A percentile compares a stretch with the other conserved stretches of the same genome.
phyloP scores from a whole-genome alignment of 1,284 basidiomycete genomes.

The Cryptococcus hybrid region DNA sequence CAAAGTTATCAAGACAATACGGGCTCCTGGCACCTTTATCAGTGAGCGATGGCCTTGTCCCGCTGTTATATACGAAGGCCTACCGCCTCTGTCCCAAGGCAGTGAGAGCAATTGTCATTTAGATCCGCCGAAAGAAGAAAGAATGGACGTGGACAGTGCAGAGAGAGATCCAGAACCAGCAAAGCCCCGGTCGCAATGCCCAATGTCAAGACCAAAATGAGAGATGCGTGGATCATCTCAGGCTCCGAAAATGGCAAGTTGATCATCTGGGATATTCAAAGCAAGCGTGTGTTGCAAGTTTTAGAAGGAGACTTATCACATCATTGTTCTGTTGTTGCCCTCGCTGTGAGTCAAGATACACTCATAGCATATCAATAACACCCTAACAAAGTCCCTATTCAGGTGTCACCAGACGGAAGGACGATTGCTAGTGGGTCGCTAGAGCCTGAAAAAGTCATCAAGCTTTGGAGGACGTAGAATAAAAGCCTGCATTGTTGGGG shows the following conservation, averaged over 20 bases:
- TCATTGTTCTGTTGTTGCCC: slow-evolving; percentile 33
- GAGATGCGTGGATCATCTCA: slow-evolving; percentile 63
- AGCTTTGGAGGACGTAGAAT: slow-evolving; percentile 60
- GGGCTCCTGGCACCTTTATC: slow-evolving; percentile 23
- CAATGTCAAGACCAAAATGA: not conserved
- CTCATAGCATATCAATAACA: not conserved
- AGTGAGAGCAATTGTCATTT: not conserved
- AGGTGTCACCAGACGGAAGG: slow-evolving; percentile 69
- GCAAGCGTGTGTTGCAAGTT: slow-evolving; percentile 67
- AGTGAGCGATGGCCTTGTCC: slow-evolving; percentile 36
- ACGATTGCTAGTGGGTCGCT: slow-evolving; percentile 78
- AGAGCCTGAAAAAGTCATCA: slow-evolving; percentile 78
- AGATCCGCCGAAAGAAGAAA: not conserved
- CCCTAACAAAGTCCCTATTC: not conserved
- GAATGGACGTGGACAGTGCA: slow-evolving; percentile 3
- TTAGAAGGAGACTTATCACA: slow-evolving; percentile 56
- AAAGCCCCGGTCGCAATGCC: no score
- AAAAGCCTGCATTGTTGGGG: not conserved
- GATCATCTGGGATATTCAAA: slow-evolving; percentile 89
- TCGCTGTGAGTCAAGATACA: slow-evolving; percentile 31
- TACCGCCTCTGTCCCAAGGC: not conserved
- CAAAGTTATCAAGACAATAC: slow-evolving; percentile 83
- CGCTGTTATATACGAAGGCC: slow-evolving; percentile 23
- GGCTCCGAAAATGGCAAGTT: slow-evolving; percentile 89
- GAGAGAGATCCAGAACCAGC: no score